Evolutionary conservation across 345 rosid species (phyloP).

Genomic region (Melaleuca quinquenervia): DNA sequence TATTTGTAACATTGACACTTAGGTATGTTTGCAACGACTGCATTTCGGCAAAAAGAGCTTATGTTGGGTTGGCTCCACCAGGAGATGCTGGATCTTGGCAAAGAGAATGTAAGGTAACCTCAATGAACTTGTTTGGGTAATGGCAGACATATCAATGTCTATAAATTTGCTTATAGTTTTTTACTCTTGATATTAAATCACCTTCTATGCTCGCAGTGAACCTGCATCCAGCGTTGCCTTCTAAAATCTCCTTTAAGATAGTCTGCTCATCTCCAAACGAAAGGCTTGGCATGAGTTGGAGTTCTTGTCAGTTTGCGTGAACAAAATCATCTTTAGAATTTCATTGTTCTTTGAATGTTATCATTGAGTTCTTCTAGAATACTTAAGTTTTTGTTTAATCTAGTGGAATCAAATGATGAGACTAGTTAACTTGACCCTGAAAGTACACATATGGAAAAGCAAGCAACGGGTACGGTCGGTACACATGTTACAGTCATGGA

Average conservation of each 20-base stretch:
- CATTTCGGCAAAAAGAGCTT: slow-evolving; percentile 44
- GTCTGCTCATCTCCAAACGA: neutral
- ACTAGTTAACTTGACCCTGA: neutral
- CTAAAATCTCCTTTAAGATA: neutral
- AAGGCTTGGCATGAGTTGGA: neutral
- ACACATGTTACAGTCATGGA: neutral
- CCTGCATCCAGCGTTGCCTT: neutral
- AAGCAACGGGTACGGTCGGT: neutral
- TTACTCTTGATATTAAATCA: neutral
- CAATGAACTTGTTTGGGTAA: neutral
- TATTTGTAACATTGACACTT: slow-evolving; percentile 1
- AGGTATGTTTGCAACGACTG: slow-evolving; percentile 38
- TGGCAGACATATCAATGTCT: neutral
- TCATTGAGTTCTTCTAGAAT: neutral
- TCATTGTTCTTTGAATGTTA: neutral
- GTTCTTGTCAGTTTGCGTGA: neutral
- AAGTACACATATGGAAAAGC: neutral
- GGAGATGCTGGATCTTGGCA: slow-evolving; percentile 86
- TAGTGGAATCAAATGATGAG: neutral
- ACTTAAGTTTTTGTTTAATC: neutral
- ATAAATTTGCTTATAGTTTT: neutral
- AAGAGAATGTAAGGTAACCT: slow-evolving; percentile 62
- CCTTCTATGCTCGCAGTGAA: neutral
- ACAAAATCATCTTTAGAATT: neutral
- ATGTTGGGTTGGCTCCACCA: slow-evolving; percentile 69